Evolutionary conservation across 768 basidiomycete genomes (phyloP).

Genomic region (Calocera cornea): DNA sequence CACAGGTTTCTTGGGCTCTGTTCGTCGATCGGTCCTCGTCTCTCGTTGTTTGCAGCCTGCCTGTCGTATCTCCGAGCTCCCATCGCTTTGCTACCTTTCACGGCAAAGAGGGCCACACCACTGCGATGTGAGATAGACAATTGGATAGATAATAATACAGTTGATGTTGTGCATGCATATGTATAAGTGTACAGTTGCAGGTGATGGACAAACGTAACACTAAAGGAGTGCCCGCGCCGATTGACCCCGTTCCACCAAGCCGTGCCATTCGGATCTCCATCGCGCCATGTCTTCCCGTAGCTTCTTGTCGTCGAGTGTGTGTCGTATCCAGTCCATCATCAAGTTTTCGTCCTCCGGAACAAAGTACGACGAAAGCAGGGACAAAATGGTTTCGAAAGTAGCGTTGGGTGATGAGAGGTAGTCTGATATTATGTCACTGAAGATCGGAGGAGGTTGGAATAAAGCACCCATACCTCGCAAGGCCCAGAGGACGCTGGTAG

Average conservation of each 20-base stretch:
- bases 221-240: constrained; percentile 24
- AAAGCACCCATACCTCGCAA: constrained; percentile 51
- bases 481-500: constrained; percentile 81
- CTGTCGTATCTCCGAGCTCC: no score
- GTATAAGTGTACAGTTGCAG: background rate
- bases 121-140: no score
- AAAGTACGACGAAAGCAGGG: constrained; percentile 85
- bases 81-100: no score
- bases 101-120: no score
- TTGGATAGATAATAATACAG: no score
- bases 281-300: constrained; percentile 50
- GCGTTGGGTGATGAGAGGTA: constrained; percentile 68
- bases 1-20: no score
- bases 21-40: no score
- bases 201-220: background rate
- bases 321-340: constrained; percentile 68
- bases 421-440: constrained; percentile 35
- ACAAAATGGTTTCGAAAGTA: constrained; percentile 81
- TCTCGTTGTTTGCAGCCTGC: no score
- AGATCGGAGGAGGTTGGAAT: background rate
- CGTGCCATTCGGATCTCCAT: constrained; percentile 76
- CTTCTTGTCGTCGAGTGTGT: constrained; percentile 45
- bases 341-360: constrained; percentile 81
- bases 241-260: constrained; percentile 25
- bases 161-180: no score